These are phyloP conservation scores for Penicillium cinerascens DNA, from an alignment of 495 filamentous ascomycete species.

Conservation along the genomic window DNA sequence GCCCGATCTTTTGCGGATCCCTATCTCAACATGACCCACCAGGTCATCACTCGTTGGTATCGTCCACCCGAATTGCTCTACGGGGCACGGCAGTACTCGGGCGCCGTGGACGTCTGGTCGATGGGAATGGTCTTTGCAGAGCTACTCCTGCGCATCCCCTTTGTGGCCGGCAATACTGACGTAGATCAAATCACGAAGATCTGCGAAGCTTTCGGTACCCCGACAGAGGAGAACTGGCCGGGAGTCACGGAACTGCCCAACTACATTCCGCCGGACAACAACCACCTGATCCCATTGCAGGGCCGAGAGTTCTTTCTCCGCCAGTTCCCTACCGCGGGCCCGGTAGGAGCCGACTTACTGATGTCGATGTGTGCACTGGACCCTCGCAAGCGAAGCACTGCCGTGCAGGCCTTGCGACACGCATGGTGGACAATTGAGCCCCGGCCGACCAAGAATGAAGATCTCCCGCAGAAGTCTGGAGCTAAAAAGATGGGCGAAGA, in stretches of 20 bases:
- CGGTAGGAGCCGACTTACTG: conserved; percentile 79
- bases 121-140: conserved; percentile 91
- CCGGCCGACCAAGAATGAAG: conserved; percentile 75
- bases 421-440: conserved; percentile 84
- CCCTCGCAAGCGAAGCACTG: conserved; percentile 75
- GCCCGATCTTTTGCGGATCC: conserved; percentile 88
- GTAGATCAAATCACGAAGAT: conserved; percentile 77
- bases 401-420: conserved; percentile 72
- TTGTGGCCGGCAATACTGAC: conserved; percentile 75
- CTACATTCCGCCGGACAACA: conserved; percentile 58
- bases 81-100: conserved; percentile 83
- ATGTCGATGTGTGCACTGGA: conserved; percentile 83
- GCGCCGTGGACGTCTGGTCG: conserved; percentile 93
- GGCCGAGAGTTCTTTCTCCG: conserved; percentile 65
- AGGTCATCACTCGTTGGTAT: conserved; percentile 97
- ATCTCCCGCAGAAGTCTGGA: conserved; percentile 71
- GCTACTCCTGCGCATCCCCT: conserved; percentile 75
- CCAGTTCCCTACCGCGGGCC: conserved; percentile 72
- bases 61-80: conserved; percentile 90
- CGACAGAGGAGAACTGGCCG: conserved; percentile 93
- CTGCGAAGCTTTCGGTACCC: conserved; percentile 80
- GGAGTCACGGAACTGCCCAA: conserved; percentile 79
- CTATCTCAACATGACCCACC: conserved; percentile 80
- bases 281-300: conserved; percentile 54
- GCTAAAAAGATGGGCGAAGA: conserved; percentile 77